Evolutionary conservation across 495 filamentous ascomycete species (phyloP).

Genomic region (Podospora conica): DNA sequence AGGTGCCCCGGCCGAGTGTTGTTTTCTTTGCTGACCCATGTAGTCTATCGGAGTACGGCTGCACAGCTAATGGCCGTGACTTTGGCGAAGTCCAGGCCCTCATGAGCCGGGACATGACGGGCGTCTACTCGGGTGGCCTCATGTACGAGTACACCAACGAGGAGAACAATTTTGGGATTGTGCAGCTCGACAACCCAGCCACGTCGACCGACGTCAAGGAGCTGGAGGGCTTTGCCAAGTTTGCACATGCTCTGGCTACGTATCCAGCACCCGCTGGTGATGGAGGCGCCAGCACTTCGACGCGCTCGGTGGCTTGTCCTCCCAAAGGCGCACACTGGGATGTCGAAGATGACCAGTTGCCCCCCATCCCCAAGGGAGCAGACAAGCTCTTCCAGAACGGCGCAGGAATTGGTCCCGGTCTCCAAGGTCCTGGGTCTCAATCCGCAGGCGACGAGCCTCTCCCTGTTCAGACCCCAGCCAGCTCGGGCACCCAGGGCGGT

Average conservation of each 20-base stretch:
- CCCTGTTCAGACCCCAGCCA: neutral
- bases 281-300: slow-evolving; percentile 68
- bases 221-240: slow-evolving; percentile 54
- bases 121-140: slow-evolving; percentile 90
- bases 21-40: slow-evolving; percentile 13
- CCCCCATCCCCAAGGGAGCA: slow-evolving; percentile 66
- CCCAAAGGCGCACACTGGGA: slow-evolving; percentile 64
- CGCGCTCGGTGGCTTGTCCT: slow-evolving; percentile 64
- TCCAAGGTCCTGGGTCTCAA: slow-evolving; percentile 67
- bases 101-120: slow-evolving; percentile 79
- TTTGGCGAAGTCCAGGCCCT: slow-evolving; percentile 76
- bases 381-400: slow-evolving; percentile 62
- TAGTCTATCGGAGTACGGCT: slow-evolving; percentile 85
- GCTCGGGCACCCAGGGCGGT: neutral
- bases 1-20: neutral
- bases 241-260: slow-evolving; percentile 57
- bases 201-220: slow-evolving; percentile 43
- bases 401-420: slow-evolving; percentile 66
- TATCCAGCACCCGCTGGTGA: slow-evolving; percentile 63
- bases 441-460: slow-evolving; percentile 43
- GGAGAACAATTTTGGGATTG: slow-evolving; percentile 69
- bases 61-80: slow-evolving; percentile 68
- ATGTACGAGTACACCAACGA: slow-evolving; percentile 94
- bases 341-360: slow-evolving; percentile 58
- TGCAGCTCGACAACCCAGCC: slow-evolving; percentile 45